phyloP scores from a whole-genome alignment of 306 rosid species.

The Oxytropis ochrocephala region DNA sequence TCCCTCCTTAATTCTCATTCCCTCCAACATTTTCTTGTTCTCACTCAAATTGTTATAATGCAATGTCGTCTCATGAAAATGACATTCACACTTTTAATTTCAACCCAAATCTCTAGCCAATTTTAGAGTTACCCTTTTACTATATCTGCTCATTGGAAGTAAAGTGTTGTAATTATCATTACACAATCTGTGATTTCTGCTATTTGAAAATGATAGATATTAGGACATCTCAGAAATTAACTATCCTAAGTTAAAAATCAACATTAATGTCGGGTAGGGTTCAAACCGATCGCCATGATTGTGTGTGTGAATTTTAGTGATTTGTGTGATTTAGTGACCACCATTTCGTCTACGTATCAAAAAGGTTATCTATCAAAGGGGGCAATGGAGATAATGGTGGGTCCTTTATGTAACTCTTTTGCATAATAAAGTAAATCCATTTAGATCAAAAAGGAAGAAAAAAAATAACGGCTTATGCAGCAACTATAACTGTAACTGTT shows the following conservation, averaged over 20 bases:
- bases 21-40: constrained; percentile 25
- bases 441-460: constrained; percentile 21
- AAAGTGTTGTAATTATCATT: constrained; percentile 23
- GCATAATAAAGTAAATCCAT: constrained; percentile 13
- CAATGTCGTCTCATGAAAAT: constrained; percentile 26
- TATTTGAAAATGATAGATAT: constrained; percentile 28
- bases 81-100: constrained; percentile 27
- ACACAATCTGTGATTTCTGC: constrained; percentile 16
- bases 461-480: constrained; percentile 30
- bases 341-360: too few relatives aligned
- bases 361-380: too few relatives aligned
- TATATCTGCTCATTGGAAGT: constrained; percentile 13
- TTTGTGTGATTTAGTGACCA: too few relatives aligned
- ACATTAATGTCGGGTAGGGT: too few relatives aligned
- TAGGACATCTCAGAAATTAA: constrained; percentile 3
- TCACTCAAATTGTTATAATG: constrained; percentile 33
- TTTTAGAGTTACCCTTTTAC: constrained; percentile 16
- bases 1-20: constrained; percentile 22
- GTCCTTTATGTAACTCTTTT: constrained; percentile 37
- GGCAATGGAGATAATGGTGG: constrained; percentile 46
- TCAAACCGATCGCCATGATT: too few relatives aligned
- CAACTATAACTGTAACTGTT: constrained; percentile 15
- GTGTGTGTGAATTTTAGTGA: too few relatives aligned
- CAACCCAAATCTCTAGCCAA: constrained; percentile 29
- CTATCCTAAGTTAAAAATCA: not conserved